phyloP scores from a whole-genome alignment of 2,329 filamentous ascomycete genomes.

The Rachicladosporium sp. region DNA sequence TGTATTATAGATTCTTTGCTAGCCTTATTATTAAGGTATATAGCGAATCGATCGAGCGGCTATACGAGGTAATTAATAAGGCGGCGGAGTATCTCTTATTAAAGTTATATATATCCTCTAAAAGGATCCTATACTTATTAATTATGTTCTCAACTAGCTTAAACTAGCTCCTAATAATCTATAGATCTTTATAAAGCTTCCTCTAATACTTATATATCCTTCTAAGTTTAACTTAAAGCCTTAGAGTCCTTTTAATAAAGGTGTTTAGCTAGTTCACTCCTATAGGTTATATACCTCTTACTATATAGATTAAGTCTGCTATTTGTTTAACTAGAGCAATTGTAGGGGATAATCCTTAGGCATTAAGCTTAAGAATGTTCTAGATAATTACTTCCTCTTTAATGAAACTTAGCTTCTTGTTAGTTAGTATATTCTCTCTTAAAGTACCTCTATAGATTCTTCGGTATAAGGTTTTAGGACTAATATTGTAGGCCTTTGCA shows the following conservation, averaged over 20 bases:
- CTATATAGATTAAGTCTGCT: background rate
- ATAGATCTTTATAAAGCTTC: background rate
- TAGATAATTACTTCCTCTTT: no score
- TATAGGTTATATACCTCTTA: background rate
- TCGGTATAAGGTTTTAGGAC: no score
- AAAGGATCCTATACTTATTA: slow-evolving; percentile 5
- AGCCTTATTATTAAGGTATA: no score
- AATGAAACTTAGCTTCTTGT: no score
- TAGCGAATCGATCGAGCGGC: no score
- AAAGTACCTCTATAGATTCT: no score
- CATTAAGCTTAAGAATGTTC: no score
- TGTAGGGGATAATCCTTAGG: no score
- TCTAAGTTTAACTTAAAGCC: background rate
- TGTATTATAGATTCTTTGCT: no score
- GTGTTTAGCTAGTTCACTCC: background rate
- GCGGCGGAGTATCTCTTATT: slow-evolving; percentile 7
- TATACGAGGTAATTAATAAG: no score
- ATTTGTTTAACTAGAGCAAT: background rate
- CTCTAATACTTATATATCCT: background rate
- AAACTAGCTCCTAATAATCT: slow-evolving; percentile 5
- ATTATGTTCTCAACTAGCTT: slow-evolving; percentile 6
- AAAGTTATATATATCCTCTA: slow-evolving; percentile 10
- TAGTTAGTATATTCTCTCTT: no score
- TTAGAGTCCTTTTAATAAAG: background rate
- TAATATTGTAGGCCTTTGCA: no score